Percentiles rank a stretch among this genome's conserved stretches.
Conservation (phyloP, 257 asterid species). For the Lycium ferocissimum region DNA sequence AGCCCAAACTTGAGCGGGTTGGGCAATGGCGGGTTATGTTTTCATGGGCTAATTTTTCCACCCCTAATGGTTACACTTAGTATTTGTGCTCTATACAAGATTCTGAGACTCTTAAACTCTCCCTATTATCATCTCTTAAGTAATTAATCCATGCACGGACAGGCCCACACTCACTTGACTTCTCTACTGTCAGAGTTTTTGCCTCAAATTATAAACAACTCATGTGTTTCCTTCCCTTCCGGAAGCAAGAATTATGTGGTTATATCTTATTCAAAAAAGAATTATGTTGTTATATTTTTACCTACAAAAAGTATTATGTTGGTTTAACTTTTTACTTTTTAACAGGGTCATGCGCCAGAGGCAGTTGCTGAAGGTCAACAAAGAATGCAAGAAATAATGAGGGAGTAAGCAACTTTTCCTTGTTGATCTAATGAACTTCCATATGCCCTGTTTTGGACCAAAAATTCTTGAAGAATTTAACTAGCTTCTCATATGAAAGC, state of each 20-base stretch:
- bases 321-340: slow-evolving; percentile 29
- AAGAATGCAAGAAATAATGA: slow-evolving; percentile 62
- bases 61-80: neutral
- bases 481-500: slow-evolving; percentile 20
- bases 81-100: neutral
- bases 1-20: too few species aligned
- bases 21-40: too few species aligned
- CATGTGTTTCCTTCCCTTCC: neutral
- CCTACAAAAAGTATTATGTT: neutral
- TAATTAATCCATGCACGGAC: neutral
- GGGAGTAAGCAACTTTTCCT: slow-evolving; percentile 62
- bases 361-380: slow-evolving; percentile 87
- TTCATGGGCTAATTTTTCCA: too few species aligned
- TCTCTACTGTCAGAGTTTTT: neutral
- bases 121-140: neutral
- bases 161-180: neutral
- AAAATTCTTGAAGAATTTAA: neutral
- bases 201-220: neutral
- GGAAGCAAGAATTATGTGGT: slow-evolving; percentile 6
- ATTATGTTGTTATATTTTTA: neutral
- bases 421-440: slow-evolving; percentile 30
- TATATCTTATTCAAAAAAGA: neutral
- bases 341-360: slow-evolving; percentile 73
- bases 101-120: neutral
- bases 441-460: neutral